Percentiles rank a stretch among this genome's conserved stretches.
These are phyloP conservation scores for Geotrichum klebahnii DNA, from an alignment of 1,139 yeast species.

Conservation along the genomic window DNA sequence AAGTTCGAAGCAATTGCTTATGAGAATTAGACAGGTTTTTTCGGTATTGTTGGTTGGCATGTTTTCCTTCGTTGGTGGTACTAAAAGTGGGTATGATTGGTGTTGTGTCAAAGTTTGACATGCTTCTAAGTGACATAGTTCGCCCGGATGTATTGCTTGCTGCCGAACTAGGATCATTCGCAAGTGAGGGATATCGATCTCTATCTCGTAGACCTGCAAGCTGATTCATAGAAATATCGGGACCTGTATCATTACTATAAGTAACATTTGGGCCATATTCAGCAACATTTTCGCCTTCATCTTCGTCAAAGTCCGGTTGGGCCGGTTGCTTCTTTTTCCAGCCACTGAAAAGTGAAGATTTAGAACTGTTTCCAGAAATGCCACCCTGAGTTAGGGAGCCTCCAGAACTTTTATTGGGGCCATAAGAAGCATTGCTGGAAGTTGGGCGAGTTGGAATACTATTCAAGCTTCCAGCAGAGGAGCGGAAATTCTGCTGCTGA, in stretches of 20 bases:
- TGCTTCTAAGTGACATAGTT: conserved; percentile 36
- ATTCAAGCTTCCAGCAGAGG: no score
- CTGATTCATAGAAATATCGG: conserved; percentile 30
- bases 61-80: conserved; percentile 17
- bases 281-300: conserved; percentile 10
- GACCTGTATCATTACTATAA: background rate
- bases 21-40: conserved; percentile 36
- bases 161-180: conserved; percentile 15
- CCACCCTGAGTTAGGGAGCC: background rate
- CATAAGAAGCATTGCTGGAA: no score
- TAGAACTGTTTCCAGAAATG: conserved; percentile 1
- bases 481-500: no score
- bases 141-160: no score
- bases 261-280: background rate
- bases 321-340: conserved; percentile 15
- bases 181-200: conserved; percentile 38
- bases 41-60: conserved; percentile 31
- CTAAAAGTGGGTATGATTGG: conserved; percentile 39
- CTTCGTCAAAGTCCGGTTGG: conserved; percentile 17
- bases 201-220: conserved; percentile 35
- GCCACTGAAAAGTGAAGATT: conserved; percentile 17
- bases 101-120: conserved; percentile 38
- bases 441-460: no score
- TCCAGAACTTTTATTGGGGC: background rate
- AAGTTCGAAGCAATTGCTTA: conserved; percentile 30